phyloP scores from a whole-genome alignment of 768 basidiomycete species.

The Holtermannia corniformis region DNA sequence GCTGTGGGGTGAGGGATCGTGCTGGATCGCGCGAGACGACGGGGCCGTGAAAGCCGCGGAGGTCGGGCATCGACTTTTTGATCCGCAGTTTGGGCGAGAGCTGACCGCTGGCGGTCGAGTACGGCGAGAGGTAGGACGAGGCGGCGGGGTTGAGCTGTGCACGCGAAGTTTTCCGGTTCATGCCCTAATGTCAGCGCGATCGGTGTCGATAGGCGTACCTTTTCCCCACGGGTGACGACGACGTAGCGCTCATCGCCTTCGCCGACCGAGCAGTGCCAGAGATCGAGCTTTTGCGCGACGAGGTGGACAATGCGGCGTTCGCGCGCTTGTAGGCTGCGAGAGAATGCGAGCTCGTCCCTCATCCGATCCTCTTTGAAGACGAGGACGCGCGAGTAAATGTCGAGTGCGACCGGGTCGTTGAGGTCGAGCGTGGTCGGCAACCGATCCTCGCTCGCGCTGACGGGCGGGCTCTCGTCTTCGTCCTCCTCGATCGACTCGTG shows the following conservation, averaged over 20 bases:
- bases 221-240: slow-evolving; percentile 84
- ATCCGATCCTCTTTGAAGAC: slow-evolving; percentile 96
- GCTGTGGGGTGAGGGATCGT: slow-evolving; percentile 33
- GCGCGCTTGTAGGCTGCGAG: slow-evolving; percentile 69
- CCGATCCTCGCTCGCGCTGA: slow-evolving; percentile 37
- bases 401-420: slow-evolving; percentile 88
- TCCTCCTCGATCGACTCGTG: slow-evolving; percentile 1
- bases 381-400: slow-evolving; percentile 92
- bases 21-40: slow-evolving; percentile 39
- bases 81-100: slow-evolving; percentile 57
- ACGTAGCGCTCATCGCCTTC: slow-evolving; percentile 89
- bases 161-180: slow-evolving; percentile 2
- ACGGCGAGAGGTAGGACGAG: slow-evolving; percentile 33
- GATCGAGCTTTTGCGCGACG: slow-evolving; percentile 90
- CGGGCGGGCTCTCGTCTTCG: slow-evolving; percentile 14
- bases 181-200: slow-evolving; percentile 1
- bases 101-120: slow-evolving; percentile 41
- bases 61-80: slow-evolving; percentile 98
- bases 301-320: slow-evolving; percentile 89
- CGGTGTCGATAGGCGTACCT: slow-evolving; percentile 35
- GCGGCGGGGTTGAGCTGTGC: slow-evolving; percentile 6
- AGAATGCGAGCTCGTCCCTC: slow-evolving; percentile 95
- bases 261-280: slow-evolving; percentile 85
- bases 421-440: slow-evolving; percentile 60
- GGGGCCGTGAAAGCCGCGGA: slow-evolving; percentile 46